Conservation (phyloP, 2,329 filamentous ascomycete species). For the Calonectria leucothoes region DNA sequence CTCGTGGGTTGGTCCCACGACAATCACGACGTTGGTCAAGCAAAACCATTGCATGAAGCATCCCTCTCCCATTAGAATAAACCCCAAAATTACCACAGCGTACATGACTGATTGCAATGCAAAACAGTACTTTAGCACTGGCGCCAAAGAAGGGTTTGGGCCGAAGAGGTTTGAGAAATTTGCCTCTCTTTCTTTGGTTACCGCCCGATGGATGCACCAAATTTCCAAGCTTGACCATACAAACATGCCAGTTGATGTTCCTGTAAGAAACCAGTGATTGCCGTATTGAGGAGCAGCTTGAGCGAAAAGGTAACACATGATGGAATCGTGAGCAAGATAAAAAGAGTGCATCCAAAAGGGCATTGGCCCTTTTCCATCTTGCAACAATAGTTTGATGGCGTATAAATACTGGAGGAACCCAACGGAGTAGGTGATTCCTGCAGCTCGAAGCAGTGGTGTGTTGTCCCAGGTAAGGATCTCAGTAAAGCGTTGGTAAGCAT, state of each 20-base stretch:
- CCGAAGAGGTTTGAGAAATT: background rate
- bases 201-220: constrained; percentile 3
- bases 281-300: background rate
- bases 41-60: constrained; percentile 6
- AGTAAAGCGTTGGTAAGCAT: background rate
- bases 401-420: constrained; percentile 20
- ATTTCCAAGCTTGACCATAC: constrained; percentile 1
- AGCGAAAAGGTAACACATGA: background rate
- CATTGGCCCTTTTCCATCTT: constrained; percentile 14
- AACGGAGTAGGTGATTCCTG: background rate
- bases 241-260: constrained; percentile 1
- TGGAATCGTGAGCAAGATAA: constrained; percentile 3
- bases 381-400: background rate
- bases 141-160: background rate
- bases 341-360: constrained; percentile 18
- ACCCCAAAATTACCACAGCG: background rate
- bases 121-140: background rate
- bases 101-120: background rate
- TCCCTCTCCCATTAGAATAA: background rate
- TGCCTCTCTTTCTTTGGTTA: background rate
- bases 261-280: background rate
- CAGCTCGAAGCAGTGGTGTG: background rate
- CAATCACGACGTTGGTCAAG: constrained; percentile 1
- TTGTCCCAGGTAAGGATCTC: background rate
- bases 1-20: constrained; percentile 1